phyloP scores from a whole-genome alignment of 805 yeast genomes.

The Wickerhamiella spandovensis region DNA sequence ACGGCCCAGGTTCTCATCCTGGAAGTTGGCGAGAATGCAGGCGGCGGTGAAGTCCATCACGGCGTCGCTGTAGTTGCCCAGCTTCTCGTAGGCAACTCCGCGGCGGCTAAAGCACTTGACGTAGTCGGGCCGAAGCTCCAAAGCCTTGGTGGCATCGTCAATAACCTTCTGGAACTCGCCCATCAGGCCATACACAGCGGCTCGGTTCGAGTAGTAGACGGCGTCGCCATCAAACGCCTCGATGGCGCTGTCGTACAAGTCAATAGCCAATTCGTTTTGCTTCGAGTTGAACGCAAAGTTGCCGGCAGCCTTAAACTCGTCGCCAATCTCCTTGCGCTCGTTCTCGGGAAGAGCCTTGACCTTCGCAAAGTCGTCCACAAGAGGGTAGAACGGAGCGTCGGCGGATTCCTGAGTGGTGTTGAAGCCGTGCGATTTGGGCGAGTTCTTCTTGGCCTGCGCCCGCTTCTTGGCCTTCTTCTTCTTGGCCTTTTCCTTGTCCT shows the following conservation, averaged over 20 bases:
- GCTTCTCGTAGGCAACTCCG: slow-evolving; percentile 78
- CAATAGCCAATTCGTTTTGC: slow-evolving; percentile 62
- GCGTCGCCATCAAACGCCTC: slow-evolving; percentile 59
- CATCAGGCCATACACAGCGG: slow-evolving; percentile 85
- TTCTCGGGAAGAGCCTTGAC: slow-evolving; percentile 15
- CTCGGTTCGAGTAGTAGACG: slow-evolving; percentile 84
- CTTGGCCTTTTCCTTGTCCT: slow-evolving; percentile 12
- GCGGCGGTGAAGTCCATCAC: slow-evolving; percentile 85
- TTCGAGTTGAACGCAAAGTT: slow-evolving; percentile 62
- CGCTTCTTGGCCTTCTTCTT: slow-evolving; percentile 35
- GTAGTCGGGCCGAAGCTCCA: slow-evolving; percentile 77
- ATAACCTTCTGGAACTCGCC: slow-evolving; percentile 72
- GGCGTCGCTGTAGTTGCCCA: slow-evolving; percentile 69
- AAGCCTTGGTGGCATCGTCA: slow-evolving; percentile 76
- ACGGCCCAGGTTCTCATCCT: slow-evolving; percentile 61
- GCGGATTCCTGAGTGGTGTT: slow-evolving; percentile 13
- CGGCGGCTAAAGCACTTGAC: slow-evolving; percentile 86
- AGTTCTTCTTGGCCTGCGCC: slow-evolving; percentile 19
- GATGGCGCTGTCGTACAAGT: slow-evolving; percentile 67
- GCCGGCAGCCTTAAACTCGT: slow-evolving; percentile 79
- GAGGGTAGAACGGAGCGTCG: slow-evolving; percentile 25
- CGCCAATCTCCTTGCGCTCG: slow-evolving; percentile 40
- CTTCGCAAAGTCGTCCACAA: slow-evolving; percentile 19
- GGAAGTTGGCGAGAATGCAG: slow-evolving; percentile 72
- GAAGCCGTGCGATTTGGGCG: slow-evolving; percentile 18